Conservation (phyloP, 179 eudicot genomes). For the Sideroxylon spinosum region DNA sequence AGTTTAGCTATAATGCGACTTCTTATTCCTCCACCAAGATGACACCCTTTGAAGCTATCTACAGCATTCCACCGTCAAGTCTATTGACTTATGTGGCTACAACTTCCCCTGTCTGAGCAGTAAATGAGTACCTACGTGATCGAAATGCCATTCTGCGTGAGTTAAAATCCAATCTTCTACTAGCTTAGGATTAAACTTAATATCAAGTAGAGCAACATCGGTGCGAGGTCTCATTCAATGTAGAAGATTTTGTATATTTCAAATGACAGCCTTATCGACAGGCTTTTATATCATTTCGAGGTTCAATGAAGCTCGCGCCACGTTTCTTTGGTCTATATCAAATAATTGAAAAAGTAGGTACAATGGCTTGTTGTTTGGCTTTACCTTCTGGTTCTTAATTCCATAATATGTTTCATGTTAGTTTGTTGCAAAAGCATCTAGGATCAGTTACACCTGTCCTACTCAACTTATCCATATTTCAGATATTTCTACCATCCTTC, state of each 20-base stretch:
- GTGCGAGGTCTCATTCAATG: not conserved
- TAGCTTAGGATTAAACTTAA: not conserved
- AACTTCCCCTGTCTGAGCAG: conserved; percentile 12
- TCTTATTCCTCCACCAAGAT: conserved; percentile 19
- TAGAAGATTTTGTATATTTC: not conserved
- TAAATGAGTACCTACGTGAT: conserved; percentile 10
- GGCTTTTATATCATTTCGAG: not conserved
- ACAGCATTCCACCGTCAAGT: conserved; percentile 12
- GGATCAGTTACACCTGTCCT: conserved; percentile 4
- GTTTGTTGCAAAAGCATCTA: conserved; percentile 9
- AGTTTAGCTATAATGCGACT: conserved; percentile 20
- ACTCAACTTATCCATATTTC: not conserved
- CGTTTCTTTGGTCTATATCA: conserved; percentile 15
- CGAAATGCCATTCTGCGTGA: not conserved
- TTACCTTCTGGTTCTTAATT: not conserved
- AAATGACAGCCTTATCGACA: not conserved
- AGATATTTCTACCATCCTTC: conserved; percentile 6
- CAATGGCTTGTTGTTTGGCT: not conserved
- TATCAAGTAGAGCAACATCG: not conserved
- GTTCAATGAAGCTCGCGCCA: not conserved
- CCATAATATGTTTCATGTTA: conserved; percentile 12
- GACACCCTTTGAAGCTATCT: conserved; percentile 20
- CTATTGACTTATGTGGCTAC: conserved; percentile 14
- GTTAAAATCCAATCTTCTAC: not conserved
- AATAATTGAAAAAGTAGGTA: not conserved